Conservation (phyloP, 352 stramenopile species). For the Aphanomyces astaci region DNA sequence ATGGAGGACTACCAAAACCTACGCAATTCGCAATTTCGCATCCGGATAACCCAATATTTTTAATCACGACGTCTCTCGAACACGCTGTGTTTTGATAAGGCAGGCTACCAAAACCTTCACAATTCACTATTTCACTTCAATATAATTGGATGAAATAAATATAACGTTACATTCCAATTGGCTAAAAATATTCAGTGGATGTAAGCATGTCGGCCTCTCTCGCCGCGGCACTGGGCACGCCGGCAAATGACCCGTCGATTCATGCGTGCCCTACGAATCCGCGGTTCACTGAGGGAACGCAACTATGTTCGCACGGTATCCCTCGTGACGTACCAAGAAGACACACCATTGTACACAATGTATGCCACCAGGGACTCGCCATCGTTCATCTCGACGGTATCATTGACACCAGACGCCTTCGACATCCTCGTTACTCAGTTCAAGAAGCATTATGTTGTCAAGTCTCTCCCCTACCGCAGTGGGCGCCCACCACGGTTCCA, state of each 20-base stretch:
- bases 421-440: too few species aligned
- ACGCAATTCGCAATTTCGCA: not conserved
- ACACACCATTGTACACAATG: not conserved
- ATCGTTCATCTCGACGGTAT: not conserved
- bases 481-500: too few species aligned
- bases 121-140: not conserved
- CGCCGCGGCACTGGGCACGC: not conserved
- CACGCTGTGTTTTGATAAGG: not conserved
- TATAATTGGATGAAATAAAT: conserved; percentile 2
- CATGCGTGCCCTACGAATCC: not conserved
- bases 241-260: too few species aligned
- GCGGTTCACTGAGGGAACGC: not conserved
- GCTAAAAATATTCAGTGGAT: not conserved
- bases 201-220: not conserved
- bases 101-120: not conserved
- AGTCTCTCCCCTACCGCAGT: too few species aligned
- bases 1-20: not conserved
- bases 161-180: not conserved
- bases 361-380: not conserved
- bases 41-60: not conserved
- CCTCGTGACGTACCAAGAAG: not conserved
- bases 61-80: not conserved
- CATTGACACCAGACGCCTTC: not conserved
- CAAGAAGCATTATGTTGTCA: too few species aligned
- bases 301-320: not conserved